phyloP scores from a whole-genome alignment of 1,284 basidiomycete species.

The Ceratobasidium sp. region DNA sequence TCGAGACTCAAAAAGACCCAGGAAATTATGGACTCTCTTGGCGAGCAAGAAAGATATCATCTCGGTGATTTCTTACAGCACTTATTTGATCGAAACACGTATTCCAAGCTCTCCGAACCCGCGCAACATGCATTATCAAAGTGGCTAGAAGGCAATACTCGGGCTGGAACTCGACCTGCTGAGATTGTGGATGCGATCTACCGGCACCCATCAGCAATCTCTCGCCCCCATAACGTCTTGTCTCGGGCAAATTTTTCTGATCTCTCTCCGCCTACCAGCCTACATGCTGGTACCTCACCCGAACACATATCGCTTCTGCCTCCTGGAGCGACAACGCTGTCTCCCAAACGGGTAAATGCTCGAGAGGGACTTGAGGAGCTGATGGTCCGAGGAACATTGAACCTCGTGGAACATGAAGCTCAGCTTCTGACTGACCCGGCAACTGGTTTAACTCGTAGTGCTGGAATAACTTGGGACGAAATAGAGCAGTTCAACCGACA shows the following conservation, averaged over 20 bases:
- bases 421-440: neutral
- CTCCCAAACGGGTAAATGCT: neutral
- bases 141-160: neutral
- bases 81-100: neutral
- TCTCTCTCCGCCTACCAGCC: neutral
- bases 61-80: neutral
- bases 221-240: neutral
- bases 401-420: constrained; percentile 1
- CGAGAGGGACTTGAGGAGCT: constrained; percentile 27
- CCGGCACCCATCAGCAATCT: constrained; percentile 8
- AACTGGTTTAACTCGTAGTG: neutral
- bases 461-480: neutral
- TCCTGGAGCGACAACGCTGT: neutral
- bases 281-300: neutral
- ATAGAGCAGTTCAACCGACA: no score
- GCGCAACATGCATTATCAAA: neutral
- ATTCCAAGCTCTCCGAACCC: neutral
- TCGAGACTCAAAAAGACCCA: neutral
- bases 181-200: constrained; percentile 3
- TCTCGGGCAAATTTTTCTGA: neutral
- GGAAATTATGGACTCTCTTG: neutral
- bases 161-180: neutral
- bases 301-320: neutral
- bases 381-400: neutral
- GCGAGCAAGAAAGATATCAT: neutral